Evolutionary conservation across 2,329 filamentous ascomycete species (phyloP), one percentile per base, ranked within the genome.

Genomic region (Epichloe glyceriae): DNA sequence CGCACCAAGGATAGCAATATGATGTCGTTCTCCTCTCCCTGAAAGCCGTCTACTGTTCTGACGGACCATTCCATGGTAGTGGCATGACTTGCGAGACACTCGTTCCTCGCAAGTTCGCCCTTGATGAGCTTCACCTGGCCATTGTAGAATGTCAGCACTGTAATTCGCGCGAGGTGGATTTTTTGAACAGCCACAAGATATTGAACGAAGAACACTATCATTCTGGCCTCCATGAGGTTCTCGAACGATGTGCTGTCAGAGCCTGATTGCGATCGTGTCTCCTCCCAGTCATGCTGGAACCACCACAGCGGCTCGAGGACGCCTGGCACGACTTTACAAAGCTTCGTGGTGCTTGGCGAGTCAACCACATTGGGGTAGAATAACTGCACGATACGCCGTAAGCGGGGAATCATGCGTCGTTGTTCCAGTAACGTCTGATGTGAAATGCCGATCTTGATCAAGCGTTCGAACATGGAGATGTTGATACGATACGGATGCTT

Each of bases 21-120:
- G 8, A 95, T 73, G 22, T 90, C 85, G 54, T 95, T 95, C 62
- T 95, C 88, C 59, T 95, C 88, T 12, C 89, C 89, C 63, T 95
- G 89, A 60, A 91, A 95, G 0, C 85, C 87, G 60, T 95, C 90
- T 0, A 96, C 86, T 0, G 89, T 95, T 35, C 80, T 78, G 1
- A 95, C 83, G 2, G 83, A 83, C 60, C 59, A 66, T 38, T 57
- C 76, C 61, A 61, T 38, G 40, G 39, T 26, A 8, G 34, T 6
- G 11, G 39, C 19, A 64, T 6, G 62, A 30, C 40, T 38, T 20
- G 48, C 60, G 19, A 61, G 54, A 40, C 51, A 45, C 10, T 34
- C 38, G 39, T 68, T 61, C 17, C 59, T 56, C 11, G 67, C 64
- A 3, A 83, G 63, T 5, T 68, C 64, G 14, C 69, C 71, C 0